A percentile compares a stretch with the other conserved stretches of the same genome.
Conservation (phyloP, 257 asterid species). For the Linaria vulgaris region DNA sequence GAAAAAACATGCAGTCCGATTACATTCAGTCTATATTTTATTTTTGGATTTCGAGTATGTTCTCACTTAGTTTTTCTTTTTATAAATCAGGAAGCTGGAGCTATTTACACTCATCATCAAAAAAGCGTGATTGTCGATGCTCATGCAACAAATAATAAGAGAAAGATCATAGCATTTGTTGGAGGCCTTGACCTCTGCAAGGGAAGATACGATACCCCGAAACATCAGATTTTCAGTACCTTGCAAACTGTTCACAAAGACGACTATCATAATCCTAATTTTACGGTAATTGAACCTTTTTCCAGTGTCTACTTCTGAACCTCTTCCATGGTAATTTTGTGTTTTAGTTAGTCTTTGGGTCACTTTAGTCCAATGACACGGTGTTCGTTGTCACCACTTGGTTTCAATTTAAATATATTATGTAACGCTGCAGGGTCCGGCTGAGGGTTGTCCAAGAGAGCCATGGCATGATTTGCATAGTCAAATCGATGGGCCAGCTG, state of each 20-base stretch:
- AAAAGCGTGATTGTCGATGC: conserved; percentile 87
- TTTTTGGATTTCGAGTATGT: neutral
- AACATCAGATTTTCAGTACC: conserved; percentile 58
- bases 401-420: conserved; percentile 5
- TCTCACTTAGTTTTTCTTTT: conserved; percentile 9
- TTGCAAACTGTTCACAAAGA: conserved; percentile 74
- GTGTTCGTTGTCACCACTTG: neutral
- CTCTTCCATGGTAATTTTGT: neutral
- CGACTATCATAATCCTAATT: conserved; percentile 83
- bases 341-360: neutral
- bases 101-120: conserved; percentile 91
- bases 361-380: neutral
- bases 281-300: conserved; percentile 57
- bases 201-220: conserved; percentile 85
- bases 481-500: conserved; percentile 83
- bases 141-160: conserved; percentile 67
- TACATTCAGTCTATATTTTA: neutral
- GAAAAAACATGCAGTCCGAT: neutral
- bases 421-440: conserved; percentile 50
- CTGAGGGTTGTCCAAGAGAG: conserved; percentile 75
- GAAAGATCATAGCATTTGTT: conserved; percentile 68
- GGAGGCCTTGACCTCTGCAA: conserved; percentile 88
- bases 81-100: conserved; percentile 73
- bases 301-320: neutral
- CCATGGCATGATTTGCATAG: conserved; percentile 94